phyloP scores from a whole-genome alignment of 2,329 filamentous ascomycete genomes.

The Venturia effusa region DNA sequence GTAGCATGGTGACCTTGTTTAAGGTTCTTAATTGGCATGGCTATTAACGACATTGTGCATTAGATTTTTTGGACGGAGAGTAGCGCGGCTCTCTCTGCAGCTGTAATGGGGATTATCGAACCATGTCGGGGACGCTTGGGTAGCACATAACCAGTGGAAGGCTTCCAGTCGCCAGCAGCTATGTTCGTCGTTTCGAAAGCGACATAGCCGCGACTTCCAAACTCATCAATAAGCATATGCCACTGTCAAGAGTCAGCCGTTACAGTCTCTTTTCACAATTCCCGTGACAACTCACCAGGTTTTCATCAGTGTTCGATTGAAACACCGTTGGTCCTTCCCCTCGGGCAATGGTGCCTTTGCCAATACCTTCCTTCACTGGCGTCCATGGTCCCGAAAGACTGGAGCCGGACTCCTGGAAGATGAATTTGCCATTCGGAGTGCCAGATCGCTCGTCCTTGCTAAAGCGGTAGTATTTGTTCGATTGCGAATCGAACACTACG shows the following conservation, averaged over 20 bases:
- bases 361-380: constrained; percentile 1
- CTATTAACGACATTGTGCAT: not conserved
- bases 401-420: constrained; percentile 5
- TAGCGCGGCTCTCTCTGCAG: not conserved
- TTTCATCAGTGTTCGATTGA: not conserved
- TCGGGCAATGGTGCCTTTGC: not conserved
- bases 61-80: not conserved
- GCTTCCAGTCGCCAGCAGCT: constrained; percentile 4
- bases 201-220: constrained; percentile 8
- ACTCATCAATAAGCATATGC: constrained; percentile 11
- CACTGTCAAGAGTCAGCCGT: not conserved
- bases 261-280: not conserved
- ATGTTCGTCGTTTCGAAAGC: constrained; percentile 8
- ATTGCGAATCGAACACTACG: not conserved
- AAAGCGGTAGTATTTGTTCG: constrained; percentile 7
- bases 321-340: constrained; percentile 6
- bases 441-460: constrained; percentile 8
- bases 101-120: constrained; percentile 1
- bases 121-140: constrained; percentile 6
- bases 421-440: constrained; percentile 5
- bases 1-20: not conserved
- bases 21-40: not conserved
- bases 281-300: not conserved
- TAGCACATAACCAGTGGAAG: not conserved
- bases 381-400: constrained; percentile 6